These are phyloP conservation scores for Mycena rebaudengoi DNA, from an alignment of 768 basidiomycete species.

Conservation along the genomic window DNA sequence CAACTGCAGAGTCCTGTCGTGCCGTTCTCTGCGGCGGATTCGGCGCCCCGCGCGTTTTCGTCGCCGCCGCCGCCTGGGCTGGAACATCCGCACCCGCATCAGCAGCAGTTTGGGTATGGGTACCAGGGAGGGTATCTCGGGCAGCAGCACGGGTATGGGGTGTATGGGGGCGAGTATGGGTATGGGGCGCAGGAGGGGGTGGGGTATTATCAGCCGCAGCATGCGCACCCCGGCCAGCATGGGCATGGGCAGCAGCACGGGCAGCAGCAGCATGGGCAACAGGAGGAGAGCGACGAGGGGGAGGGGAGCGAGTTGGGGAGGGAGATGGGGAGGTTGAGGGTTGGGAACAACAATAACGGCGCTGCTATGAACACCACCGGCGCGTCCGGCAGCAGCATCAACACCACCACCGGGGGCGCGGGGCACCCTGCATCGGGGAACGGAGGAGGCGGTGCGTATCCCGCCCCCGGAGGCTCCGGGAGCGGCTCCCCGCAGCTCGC, in stretches of 20 bases:
- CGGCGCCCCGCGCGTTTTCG: slow-evolving; percentile 26
- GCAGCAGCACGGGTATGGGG: not conserved
- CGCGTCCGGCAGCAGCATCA: slow-evolving; percentile 22
- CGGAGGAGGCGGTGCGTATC: too few species aligned
- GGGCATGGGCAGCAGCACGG: not conserved
- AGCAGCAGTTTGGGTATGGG: not conserved
- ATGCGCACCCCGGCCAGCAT: not conserved
- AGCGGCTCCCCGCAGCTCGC: slow-evolving; percentile 78
- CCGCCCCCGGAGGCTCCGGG: slow-evolving; percentile 57
- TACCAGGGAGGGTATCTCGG: not conserved
- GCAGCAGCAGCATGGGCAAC: not conserved
- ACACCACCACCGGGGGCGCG: too few species aligned
- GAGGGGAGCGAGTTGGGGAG: slow-evolving; percentile 14
- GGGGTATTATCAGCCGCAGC: not conserved
- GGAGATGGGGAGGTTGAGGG: slow-evolving; percentile 5
- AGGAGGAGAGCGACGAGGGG: slow-evolving; percentile 14
- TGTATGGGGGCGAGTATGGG: not conserved
- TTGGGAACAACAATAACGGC: not conserved
- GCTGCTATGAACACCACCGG: slow-evolving; percentile 16
- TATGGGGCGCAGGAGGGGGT: not conserved
- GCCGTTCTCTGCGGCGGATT: slow-evolving; percentile 23
- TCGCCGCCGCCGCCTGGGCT: slow-evolving; percentile 26
- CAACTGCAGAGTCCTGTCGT: too few species aligned
- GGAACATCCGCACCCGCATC: not conserved
- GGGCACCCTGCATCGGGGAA: too few species aligned